Conservation (phyloP, 306 rosid species). For the Rosa lucieae region DNA sequence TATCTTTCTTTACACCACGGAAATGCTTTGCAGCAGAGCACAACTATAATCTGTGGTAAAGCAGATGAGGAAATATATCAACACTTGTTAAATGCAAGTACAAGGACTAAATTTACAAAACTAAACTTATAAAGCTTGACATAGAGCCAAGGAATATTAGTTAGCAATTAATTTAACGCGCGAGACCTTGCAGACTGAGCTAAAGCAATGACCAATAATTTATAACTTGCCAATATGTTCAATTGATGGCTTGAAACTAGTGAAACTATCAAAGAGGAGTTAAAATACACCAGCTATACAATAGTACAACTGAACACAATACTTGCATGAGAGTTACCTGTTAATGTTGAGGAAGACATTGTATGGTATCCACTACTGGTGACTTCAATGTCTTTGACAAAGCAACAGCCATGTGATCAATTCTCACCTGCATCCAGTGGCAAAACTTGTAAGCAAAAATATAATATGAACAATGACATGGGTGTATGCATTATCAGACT, state of each 20-base stretch:
- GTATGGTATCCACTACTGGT: too few species aligned
- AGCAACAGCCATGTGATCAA: conserved; percentile 80
- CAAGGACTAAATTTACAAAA: background rate
- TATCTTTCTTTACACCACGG: too few species aligned
- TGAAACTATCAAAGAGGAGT: background rate
- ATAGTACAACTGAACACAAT: background rate
- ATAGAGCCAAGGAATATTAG: background rate
- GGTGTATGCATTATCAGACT: background rate
- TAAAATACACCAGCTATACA: background rate
- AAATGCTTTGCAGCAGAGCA: conserved; percentile 63
- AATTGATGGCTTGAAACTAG: background rate
- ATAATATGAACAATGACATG: background rate
- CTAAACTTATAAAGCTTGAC: background rate
- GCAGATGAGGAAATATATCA: background rate
- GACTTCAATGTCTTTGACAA: conserved; percentile 67
- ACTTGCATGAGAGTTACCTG: conserved; percentile 39
- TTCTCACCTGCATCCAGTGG: conserved; percentile 61
- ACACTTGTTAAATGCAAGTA: background rate
- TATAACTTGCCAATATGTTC: background rate
- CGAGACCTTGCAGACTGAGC: background rate
- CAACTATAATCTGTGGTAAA: conserved; percentile 60
- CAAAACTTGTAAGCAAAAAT: conserved; percentile 5
- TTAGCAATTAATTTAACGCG: background rate
- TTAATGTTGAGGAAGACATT: too few species aligned
- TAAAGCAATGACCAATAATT: background rate